Percentiles rank a stretch among this genome's conserved stretches.
Evolutionary conservation across 768 basidiomycete genomes (phyloP).

Genomic region (Lyophyllum atratum): DNA sequence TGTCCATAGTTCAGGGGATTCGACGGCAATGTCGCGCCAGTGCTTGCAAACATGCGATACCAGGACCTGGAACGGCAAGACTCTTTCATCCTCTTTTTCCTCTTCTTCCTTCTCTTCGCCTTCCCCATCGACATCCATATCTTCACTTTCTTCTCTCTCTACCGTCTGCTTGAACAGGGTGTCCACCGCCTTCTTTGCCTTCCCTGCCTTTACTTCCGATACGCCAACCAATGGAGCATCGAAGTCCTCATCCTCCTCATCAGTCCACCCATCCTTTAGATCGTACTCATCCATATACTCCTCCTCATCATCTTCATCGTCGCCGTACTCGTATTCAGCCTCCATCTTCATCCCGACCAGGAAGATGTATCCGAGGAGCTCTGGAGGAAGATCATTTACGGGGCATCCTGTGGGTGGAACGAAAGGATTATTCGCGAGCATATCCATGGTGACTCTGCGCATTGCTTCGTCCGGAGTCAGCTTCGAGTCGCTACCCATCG

Average conservation of each 20-base stretch:
- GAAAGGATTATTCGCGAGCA: constrained; percentile 50
- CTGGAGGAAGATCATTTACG: constrained; percentile 55
- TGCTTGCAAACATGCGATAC: constrained; percentile 63
- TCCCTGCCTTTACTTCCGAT: constrained; percentile 1
- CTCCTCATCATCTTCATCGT: constrained; percentile 35
- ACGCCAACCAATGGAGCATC: constrained; percentile 16
- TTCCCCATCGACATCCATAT: constrained; percentile 18
- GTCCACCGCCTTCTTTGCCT: constrained; percentile 18
- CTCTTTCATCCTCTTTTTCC: constrained; percentile 10
- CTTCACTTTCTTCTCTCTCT: constrained; percentile 18
- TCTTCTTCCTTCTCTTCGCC: constrained; percentile 13
- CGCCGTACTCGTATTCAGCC: constrained; percentile 33
- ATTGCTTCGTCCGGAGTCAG: constrained; percentile 32
- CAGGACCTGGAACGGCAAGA: constrained; percentile 48
- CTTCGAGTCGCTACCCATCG: constrained; percentile 28
- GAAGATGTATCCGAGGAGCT: constrained; percentile 60
- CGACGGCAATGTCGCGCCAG: constrained; percentile 58
- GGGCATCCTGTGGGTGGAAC: constrained; percentile 50
- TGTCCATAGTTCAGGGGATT: constrained; percentile 60
- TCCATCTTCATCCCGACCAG: constrained; percentile 41
- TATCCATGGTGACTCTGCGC: constrained; percentile 30
- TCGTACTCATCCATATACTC: constrained; percentile 37
- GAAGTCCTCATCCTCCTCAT: constrained; percentile 23
- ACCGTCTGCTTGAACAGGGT: too few relatives aligned
- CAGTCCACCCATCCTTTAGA: constrained; percentile 24